A percentile compares a stretch with the other conserved stretches of the same genome.
phyloP scores from a whole-genome alignment of 1,139 yeast genomes.

The Blastobotrys petasosporus region DNA sequence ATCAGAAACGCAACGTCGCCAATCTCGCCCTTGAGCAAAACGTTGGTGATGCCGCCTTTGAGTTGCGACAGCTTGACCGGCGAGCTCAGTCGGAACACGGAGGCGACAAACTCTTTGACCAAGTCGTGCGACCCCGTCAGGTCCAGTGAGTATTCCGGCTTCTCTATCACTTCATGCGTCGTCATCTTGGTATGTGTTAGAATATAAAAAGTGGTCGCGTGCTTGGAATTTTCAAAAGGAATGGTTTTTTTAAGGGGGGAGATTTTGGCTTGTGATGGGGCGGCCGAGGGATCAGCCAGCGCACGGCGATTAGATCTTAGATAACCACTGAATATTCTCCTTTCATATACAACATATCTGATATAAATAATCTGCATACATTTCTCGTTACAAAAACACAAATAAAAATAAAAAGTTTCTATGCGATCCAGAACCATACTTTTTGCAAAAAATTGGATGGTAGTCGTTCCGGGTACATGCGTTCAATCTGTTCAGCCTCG shows the following conservation, averaged over 20 bases:
- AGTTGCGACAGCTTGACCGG: slow-evolving; percentile 34
- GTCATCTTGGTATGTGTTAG: too few relatives aligned
- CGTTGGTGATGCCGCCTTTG: slow-evolving; percentile 79
- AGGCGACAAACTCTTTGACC: slow-evolving; percentile 5
- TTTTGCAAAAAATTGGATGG: slow-evolving; percentile 38
- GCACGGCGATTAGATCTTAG: too few relatives aligned
- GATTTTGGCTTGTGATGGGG: too few relatives aligned
- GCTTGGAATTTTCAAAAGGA: too few relatives aligned
- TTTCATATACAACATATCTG: too few relatives aligned
- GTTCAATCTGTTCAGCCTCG: slow-evolving; percentile 44
- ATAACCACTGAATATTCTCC: too few relatives aligned
- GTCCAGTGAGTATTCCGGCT: slow-evolving; percentile 10
- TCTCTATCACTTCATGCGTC: slow-evolving; percentile 2
- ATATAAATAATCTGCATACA: slow-evolving; percentile 1
- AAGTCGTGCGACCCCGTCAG: slow-evolving; percentile 10
- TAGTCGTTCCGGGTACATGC: slow-evolving; percentile 31
- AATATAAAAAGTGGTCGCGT: too few relatives aligned
- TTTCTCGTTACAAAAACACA: slow-evolving; percentile 2
- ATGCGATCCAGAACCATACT: slow-evolving; percentile 41
- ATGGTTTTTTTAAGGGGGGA: too few relatives aligned
- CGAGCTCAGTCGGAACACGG: slow-evolving; percentile 4
- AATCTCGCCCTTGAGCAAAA: slow-evolving; percentile 48
- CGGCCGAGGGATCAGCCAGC: too few relatives aligned
- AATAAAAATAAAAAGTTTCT: slow-evolving; percentile 5
- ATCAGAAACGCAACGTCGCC: slow-evolving; percentile 43